Evolutionary conservation across 495 filamentous ascomycete genomes (phyloP).

Genomic region (Lophiostoma macrostomum): DNA sequence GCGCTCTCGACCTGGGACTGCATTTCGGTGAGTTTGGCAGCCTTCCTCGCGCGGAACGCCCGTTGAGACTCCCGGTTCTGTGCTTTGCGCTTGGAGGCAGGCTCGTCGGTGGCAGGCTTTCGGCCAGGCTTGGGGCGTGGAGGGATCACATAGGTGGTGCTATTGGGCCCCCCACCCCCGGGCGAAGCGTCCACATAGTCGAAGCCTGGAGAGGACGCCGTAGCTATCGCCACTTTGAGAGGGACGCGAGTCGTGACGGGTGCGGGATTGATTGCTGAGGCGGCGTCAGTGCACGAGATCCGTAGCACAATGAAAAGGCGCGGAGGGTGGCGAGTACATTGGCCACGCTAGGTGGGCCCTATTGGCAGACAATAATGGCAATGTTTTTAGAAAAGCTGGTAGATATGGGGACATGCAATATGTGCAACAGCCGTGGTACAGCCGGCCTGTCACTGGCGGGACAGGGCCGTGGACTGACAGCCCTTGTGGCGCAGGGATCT

Average conservation of each 20-base stretch:
- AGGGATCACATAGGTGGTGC: slow-evolving; percentile 25
- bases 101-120: slow-evolving; percentile 37
- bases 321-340: background rate
- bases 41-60: slow-evolving; percentile 30
- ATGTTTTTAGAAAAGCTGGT: no score
- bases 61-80: slow-evolving; percentile 37
- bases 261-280: slow-evolving; percentile 3
- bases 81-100: slow-evolving; percentile 31
- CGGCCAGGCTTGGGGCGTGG: slow-evolving; percentile 34
- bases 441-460: no score
- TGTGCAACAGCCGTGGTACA: no score
- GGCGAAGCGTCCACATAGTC: slow-evolving; percentile 19
- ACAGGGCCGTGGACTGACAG: background rate
- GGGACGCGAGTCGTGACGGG: background rate
- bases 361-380: no score
- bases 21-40: slow-evolving; percentile 24
- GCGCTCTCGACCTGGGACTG: slow-evolving; percentile 20
- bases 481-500: background rate
- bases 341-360: no score
- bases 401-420: no score
- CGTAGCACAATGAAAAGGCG: background rate
- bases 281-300: background rate
- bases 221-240: slow-evolving; percentile 10
- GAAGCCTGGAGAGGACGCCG: slow-evolving; percentile 18
- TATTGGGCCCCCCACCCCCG: slow-evolving; percentile 29